Evolutionary conservation across 2,329 filamentous ascomycete species (phyloP), one percentile per base, ranked within the genome.

Genomic region (Talaromyces rugulosus): DNA sequence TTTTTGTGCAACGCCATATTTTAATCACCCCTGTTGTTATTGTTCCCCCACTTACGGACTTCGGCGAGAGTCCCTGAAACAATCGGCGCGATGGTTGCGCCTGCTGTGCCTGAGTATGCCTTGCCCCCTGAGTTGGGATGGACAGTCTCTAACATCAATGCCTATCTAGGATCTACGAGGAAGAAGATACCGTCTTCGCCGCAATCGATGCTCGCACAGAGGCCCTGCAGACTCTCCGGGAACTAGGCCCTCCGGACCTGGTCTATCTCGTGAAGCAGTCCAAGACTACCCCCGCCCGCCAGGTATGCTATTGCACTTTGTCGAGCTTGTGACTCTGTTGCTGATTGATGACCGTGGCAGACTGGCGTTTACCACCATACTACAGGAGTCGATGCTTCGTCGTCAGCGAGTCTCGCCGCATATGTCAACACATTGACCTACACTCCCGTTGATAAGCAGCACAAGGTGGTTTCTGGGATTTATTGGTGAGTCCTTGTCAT

Each of bases 381-480:
- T 69, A 96, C 92, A 44, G 95, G 95, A 64, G 89, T 97, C 72
- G 95, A 99, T 79, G 95, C 95, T 56, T 99, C 95, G 2, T 98
- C 95, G 6, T 98, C 95, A 9, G 95, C 95, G 63, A 98, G 94
- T 78, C 81, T 99, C 63, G 95, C 95, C 47, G 95, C 95, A 69
- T 99, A 99, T 78, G 96, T 99, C 79, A 99, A 98, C 78, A 98
- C 94, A 44, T 83, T 99, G 64, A 97, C 93, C 53, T 96, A 97
- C 78, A 89, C 89, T 66, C 90, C 94, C 59, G 87, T 89, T 66
- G 90, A 94, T 67, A 92, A 91, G 73, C 83, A 89, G 64, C 86
- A 90, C 73, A 98, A 97, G 80, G 95, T 98, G 62, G 89, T 92
- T 8, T 95, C 96, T 66, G 95, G 95, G 5, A 83, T 96, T 44